A percentile compares a stretch with the other conserved stretches of the same genome.
Conservation (phyloP, 2,329 filamentous ascomycete species). For the Parastagonospora avenae region DNA sequence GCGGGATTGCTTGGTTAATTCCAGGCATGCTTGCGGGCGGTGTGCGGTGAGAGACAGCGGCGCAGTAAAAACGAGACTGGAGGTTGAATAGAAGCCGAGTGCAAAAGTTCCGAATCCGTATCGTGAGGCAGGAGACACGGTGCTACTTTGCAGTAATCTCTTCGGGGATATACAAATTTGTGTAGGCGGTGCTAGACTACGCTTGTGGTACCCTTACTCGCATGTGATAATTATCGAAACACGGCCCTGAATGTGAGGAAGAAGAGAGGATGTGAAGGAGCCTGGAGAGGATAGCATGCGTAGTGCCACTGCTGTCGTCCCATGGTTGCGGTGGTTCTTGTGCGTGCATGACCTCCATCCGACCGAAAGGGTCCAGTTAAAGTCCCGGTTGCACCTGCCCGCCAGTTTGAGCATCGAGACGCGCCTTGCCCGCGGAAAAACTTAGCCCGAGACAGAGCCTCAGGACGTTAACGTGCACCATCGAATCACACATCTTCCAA, state of each 20-base stretch:
- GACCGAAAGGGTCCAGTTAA: constrained; percentile 17
- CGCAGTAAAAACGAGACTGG: not conserved
- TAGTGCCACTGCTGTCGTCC: constrained; percentile 7
- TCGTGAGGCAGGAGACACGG: not conserved
- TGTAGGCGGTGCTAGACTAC: constrained; percentile 7
- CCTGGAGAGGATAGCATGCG: not conserved
- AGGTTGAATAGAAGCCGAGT: too few relatives aligned
- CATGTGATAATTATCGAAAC: not conserved
- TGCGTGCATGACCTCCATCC: constrained; percentile 24
- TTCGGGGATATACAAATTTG: not conserved
- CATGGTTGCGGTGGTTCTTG: constrained; percentile 14
- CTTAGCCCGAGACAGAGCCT: constrained; percentile 1
- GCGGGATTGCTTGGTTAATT: constrained; percentile 54
- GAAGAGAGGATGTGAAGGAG: constrained; percentile 8
- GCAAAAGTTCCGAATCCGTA: not conserved
- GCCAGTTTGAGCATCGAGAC: constrained; percentile 7
- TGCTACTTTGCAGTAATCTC: constrained; percentile 2
- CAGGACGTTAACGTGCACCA: not conserved
- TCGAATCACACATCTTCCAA: not conserved
- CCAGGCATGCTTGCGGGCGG: constrained; percentile 51
- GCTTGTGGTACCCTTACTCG: constrained; percentile 25
- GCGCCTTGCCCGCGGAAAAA: constrained; percentile 4
- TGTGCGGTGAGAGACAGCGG: not conserved
- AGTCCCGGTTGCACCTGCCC: constrained; percentile 13
- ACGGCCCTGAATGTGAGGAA: not conserved